A percentile compares a stretch with the other conserved stretches of the same genome.
phyloP scores from a whole-genome alignment of 345 rosid genomes.

The Brassica nigra region DNA sequence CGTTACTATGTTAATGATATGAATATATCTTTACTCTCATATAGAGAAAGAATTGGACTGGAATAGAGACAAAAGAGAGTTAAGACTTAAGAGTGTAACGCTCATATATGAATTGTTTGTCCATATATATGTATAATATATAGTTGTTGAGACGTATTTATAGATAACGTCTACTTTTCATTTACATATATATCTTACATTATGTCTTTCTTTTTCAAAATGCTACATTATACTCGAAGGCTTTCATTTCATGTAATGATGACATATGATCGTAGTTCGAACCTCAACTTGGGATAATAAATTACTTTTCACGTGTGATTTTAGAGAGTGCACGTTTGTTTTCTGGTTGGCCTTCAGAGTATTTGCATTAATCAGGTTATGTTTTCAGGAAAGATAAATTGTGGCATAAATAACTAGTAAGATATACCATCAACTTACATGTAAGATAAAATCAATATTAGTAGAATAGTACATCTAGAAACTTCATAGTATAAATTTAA shows the following conservation, averaged over 20 bases:
- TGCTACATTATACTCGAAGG: not conserved
- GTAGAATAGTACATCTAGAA: no score
- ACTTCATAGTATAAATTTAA: no score
- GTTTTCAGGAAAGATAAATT: not conserved
- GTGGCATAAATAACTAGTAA: not conserved
- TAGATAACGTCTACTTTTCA: no score
- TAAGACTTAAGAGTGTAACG: not conserved
- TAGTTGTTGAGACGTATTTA: not conserved
- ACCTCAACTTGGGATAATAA: not conserved
- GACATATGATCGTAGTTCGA: not conserved
- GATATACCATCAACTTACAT: no score
- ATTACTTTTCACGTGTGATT: not conserved
- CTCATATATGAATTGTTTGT: not conserved
- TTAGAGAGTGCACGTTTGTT: not conserved
- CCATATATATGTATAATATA: not conserved
- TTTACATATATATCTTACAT: no score
- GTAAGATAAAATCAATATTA: no score
- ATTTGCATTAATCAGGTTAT: not conserved
- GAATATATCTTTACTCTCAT: not conserved
- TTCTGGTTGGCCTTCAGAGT: not conserved
- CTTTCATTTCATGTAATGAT: not conserved
- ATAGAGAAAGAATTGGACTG: not conserved
- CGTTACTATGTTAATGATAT: conserved; percentile 5
- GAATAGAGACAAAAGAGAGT: not conserved
- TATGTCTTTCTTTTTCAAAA: no score